Conservation (phyloP, 805 yeast genomes). For the Wickerhamomyces hampshirensis region DNA sequence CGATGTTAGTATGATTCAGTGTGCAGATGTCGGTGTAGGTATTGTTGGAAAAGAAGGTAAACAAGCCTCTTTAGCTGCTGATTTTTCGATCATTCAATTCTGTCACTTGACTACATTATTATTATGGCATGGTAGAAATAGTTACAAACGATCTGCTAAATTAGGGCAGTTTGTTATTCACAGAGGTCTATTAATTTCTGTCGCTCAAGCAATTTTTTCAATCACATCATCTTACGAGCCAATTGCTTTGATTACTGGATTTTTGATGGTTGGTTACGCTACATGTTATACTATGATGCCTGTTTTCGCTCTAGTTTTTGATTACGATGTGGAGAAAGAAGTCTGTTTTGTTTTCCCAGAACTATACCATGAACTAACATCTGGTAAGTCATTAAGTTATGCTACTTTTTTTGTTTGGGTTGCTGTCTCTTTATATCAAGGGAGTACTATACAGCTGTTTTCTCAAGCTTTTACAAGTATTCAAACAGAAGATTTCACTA, state of each 20-base stretch:
- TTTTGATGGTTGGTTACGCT: slow-evolving; percentile 98
- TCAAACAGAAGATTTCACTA: slow-evolving; percentile 45
- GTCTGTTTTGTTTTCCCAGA: slow-evolving; percentile 92
- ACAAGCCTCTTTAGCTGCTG: slow-evolving; percentile 97
- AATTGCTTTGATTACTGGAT: slow-evolving; percentile 89
- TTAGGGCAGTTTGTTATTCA: slow-evolving; percentile 94
- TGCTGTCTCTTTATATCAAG: slow-evolving; percentile 85
- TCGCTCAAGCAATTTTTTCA: slow-evolving; percentile 92
- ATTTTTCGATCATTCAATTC: slow-evolving; percentile 89
- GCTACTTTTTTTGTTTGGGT: slow-evolving; percentile 91
- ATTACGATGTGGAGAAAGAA: slow-evolving; percentile 85
- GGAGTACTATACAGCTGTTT: slow-evolving; percentile 74
- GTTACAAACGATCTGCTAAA: slow-evolving; percentile 93
- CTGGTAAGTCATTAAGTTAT: slow-evolving; percentile 82
- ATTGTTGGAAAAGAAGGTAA: slow-evolving; percentile 98
- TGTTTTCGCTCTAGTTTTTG: slow-evolving; percentile 87
- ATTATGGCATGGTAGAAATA: slow-evolving; percentile 97
- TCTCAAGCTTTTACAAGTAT: slow-evolving; percentile 75
- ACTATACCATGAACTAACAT: slow-evolving; percentile 84
- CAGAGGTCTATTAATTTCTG: slow-evolving; percentile 89
- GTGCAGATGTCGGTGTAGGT: slow-evolving; percentile 98
- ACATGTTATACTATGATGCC: slow-evolving; percentile 98
- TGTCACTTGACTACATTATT: slow-evolving; percentile 81
- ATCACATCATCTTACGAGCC: slow-evolving; percentile 88
- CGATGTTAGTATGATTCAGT: slow-evolving; percentile 97